phyloP scores from a whole-genome alignment of 208 protist genomes.

The Trypanosomatidae sp. region DNA sequence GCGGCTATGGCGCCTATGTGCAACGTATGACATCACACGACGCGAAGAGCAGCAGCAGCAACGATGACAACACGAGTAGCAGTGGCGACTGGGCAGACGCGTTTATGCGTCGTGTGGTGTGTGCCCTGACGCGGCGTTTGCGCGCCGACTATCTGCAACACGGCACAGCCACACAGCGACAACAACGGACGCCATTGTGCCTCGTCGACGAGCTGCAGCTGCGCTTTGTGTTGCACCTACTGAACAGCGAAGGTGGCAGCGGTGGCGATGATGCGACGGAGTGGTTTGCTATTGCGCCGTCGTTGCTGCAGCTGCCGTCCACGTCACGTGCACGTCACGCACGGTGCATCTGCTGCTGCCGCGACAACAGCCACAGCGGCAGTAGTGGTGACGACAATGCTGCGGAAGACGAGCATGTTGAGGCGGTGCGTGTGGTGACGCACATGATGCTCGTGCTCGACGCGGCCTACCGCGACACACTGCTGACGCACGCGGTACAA shows the following conservation, averaged over 20 bases:
- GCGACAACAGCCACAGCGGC: too few relatives aligned
- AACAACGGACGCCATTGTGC: neutral
- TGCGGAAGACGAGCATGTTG: constrained; percentile 13
- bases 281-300: constrained; percentile 28
- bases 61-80: constrained; percentile 15
- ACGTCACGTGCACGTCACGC: too few relatives aligned
- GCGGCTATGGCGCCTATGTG: constrained; percentile 11
- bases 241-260: constrained; percentile 18
- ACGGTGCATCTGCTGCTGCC: too few relatives aligned
- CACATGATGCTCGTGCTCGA: constrained; percentile 49
- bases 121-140: constrained; percentile 21
- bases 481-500: constrained; percentile 37
- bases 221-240: constrained; percentile 57
- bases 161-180: constrained; percentile 6
- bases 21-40: neutral
- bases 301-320: too few relatives aligned
- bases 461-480: constrained; percentile 37
- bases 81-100: constrained; percentile 35
- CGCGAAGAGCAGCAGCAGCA: neutral
- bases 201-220: constrained; percentile 64
- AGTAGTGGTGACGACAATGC: too few relatives aligned
- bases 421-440: constrained; percentile 38
- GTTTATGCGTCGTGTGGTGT: constrained; percentile 20
- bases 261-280: constrained; percentile 8
- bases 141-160: constrained; percentile 17